phyloP scores from a whole-genome alignment of 768 basidiomycete genomes.

The Xanthoconium stramineum region DNA sequence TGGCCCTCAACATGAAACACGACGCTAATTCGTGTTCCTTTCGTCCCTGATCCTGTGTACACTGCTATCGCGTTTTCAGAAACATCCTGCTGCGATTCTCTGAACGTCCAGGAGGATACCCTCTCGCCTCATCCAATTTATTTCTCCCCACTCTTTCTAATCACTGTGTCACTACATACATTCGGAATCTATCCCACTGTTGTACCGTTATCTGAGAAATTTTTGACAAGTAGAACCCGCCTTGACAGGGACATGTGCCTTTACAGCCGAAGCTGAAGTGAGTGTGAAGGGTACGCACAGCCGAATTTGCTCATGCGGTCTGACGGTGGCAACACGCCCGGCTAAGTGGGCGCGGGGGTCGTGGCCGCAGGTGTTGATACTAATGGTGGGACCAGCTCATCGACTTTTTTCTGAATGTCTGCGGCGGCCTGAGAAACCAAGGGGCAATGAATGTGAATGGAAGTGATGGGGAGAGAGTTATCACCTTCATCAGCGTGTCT shows the following conservation, averaged over 20 bases:
- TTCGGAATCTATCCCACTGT: constrained; percentile 23
- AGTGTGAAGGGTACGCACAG: not conserved
- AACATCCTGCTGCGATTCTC: constrained; percentile 14
- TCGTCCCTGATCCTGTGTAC: constrained; percentile 11
- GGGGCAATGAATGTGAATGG: constrained; percentile 11
- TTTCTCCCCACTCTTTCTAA: constrained; percentile 14
- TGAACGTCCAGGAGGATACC: constrained; percentile 27
- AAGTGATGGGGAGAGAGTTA: not conserved
- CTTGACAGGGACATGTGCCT: not conserved
- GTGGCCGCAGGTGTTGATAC: constrained; percentile 30
- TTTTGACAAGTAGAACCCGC: constrained; percentile 18
- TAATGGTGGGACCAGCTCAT: constrained; percentile 54
- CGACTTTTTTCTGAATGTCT: constrained; percentile 74
- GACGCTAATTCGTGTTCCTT: constrained; percentile 6
- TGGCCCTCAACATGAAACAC: constrained; percentile 10
- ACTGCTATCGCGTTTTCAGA: constrained; percentile 14
- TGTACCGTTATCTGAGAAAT: constrained; percentile 33
- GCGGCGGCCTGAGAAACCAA: constrained; percentile 51
- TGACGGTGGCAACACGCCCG: not conserved
- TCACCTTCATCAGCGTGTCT: constrained; percentile 71
- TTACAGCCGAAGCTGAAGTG: constrained; percentile 2
- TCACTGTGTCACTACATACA: constrained; percentile 20
- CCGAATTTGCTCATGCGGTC: constrained; percentile 7
- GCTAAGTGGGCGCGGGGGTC: constrained; percentile 26
- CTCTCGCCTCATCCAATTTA: constrained; percentile 18